Evolutionary conservation across 306 rosid genomes (phyloP).

Genomic region (Amphicarpaea edgeworthii): DNA sequence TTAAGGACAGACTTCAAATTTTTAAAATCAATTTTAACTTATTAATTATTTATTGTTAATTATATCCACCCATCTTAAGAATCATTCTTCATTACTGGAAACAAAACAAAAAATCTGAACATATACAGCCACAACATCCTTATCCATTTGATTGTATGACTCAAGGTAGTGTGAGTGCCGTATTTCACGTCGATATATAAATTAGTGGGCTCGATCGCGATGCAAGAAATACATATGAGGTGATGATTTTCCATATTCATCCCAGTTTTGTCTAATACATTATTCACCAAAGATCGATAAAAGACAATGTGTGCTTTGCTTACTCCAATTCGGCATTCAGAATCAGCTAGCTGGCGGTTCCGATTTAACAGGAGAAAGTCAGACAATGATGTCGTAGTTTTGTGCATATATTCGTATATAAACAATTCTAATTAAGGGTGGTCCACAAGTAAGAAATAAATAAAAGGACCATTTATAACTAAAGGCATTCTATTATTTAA

Average conservation of each 20-base stretch:
- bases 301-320: no score
- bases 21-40: background rate
- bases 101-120: background rate
- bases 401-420: no score
- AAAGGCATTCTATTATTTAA: background rate
- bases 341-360: background rate
- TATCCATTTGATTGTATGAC: background rate
- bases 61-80: background rate
- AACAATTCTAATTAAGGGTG: background rate
- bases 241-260: background rate
- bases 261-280: background rate
- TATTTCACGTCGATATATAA: background rate
- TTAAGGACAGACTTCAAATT: background rate
- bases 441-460: background rate
- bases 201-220: background rate
- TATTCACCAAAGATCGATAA: background rate
- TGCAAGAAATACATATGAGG: background rate
- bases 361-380: background rate
- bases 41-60: background rate
- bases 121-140: background rate
- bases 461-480: background rate
- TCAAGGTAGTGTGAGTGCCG: background rate
- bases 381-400: background rate
- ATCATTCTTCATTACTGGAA: background rate
- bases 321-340: background rate